Conservation (phyloP, 1,139 yeast genomes). For the Zygosaccharomyces sapae region DNA sequence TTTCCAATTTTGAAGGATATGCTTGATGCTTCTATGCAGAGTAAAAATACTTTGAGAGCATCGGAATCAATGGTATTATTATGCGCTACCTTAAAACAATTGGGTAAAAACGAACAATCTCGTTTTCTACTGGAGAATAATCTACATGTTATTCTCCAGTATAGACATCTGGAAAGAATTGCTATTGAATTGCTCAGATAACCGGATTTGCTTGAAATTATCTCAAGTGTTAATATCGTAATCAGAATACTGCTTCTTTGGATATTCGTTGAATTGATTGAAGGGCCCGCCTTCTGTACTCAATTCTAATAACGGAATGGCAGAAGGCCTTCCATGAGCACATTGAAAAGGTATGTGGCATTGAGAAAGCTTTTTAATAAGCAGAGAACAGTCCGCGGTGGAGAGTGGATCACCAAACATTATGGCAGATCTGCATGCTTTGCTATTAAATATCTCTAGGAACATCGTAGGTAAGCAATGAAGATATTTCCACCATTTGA, state of each 20-base stretch:
- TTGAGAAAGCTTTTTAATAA: constrained; percentile 42
- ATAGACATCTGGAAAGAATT: constrained; percentile 8
- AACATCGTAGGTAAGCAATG: constrained; percentile 48
- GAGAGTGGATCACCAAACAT: constrained; percentile 64
- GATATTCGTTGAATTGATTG: neutral
- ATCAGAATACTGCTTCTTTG: constrained; percentile 5
- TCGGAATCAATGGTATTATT: constrained; percentile 22
- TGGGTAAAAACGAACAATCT: constrained; percentile 14
- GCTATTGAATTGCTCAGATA: constrained; percentile 4
- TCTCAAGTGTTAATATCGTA: constrained; percentile 5
- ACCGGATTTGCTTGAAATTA: neutral
- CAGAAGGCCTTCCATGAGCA: constrained; percentile 83
- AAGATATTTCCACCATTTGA: constrained; percentile 36
- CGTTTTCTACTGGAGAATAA: constrained; percentile 8
- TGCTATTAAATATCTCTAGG: constrained; percentile 50
- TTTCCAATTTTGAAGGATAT: constrained; percentile 19
- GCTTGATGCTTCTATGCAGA: constrained; percentile 16
- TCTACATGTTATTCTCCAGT: constrained; percentile 11
- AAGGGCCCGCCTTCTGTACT: neutral
- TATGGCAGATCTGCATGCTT: constrained; percentile 67
- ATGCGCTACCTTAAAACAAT: constrained; percentile 14
- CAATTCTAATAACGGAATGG: constrained; percentile 50
- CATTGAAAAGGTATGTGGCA: constrained; percentile 71
- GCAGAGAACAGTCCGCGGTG: constrained; percentile 41
- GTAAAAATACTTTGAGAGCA: constrained; percentile 20